phyloP scores from a whole-genome alignment of 768 basidiomycete species.

The Botryobasidium botryosum region DNA sequence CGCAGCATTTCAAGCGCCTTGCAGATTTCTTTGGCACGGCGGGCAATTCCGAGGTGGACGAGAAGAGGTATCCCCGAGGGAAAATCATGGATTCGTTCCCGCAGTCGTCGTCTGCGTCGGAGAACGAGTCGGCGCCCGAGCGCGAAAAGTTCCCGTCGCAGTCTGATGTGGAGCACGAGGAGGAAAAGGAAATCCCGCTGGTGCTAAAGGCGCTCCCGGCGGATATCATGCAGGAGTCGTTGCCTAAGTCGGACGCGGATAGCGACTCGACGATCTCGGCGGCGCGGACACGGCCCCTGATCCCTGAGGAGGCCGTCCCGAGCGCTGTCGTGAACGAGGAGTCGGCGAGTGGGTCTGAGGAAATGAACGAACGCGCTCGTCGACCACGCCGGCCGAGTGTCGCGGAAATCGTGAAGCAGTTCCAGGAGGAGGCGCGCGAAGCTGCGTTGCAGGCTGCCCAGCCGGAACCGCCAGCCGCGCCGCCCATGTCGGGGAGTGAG shows the following conservation, averaged over 20 bases:
- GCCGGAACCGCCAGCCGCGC: too few relatives aligned
- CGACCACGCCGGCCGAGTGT: conserved; percentile 32
- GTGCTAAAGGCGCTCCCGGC: background rate
- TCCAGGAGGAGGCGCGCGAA: conserved; percentile 5
- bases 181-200: conserved; percentile 8
- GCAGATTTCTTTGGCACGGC: conserved; percentile 19
- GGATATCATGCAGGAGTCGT: conserved; percentile 1
- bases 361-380: too few relatives aligned
- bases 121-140: conserved; percentile 42
- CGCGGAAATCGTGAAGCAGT: conserved; percentile 56
- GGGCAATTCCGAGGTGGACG: conserved; percentile 60
- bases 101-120: conserved; percentile 25
- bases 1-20: conserved; percentile 13
- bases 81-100: conserved; percentile 22
- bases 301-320: too few relatives aligned
- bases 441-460: too few relatives aligned
- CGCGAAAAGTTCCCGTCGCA: conserved; percentile 28
- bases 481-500: too few relatives aligned
- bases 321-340: too few relatives aligned
- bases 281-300: background rate
- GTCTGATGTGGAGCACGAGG: conserved; percentile 15
- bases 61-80: conserved; percentile 26
- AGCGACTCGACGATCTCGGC: conserved; percentile 79
- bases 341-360: too few relatives aligned
- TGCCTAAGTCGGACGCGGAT: conserved; percentile 42